Conservation (phyloP, 2,329 filamentous ascomycete species). For the Diaporthe sp. region DNA sequence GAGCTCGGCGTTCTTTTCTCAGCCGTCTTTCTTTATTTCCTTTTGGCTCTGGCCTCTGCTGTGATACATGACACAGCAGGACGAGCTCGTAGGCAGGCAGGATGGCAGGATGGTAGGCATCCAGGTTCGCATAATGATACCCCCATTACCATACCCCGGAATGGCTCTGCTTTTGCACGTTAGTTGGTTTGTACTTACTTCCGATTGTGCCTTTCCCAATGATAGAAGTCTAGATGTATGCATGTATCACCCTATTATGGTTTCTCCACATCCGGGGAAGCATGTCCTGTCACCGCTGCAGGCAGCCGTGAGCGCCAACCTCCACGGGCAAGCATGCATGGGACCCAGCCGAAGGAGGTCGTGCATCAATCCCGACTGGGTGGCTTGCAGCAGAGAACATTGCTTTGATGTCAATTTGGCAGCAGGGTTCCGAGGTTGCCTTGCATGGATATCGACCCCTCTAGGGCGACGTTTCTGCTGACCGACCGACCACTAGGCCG, state of each 20-base stretch:
- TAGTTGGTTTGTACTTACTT: conserved; percentile 7
- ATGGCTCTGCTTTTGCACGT: conserved; percentile 20
- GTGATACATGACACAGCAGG: conserved; percentile 24
- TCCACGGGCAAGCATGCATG: not conserved
- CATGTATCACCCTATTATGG: not conserved
- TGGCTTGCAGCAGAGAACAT: not conserved
- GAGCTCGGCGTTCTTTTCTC: conserved; percentile 8
- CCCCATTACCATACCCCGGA: conserved; percentile 26
- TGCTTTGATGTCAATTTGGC: not conserved
- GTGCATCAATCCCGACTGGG: not conserved
- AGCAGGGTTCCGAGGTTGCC: conserved; percentile 15
- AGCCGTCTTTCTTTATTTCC: conserved; percentile 10
- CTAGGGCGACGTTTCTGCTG: not conserved
- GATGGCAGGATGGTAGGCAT: conserved; percentile 5
- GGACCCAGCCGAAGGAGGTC: not conserved
- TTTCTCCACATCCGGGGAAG: conserved; percentile 8
- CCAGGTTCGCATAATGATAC: conserved; percentile 39
- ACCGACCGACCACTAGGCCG: not conserved
- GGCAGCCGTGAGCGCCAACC: not conserved
- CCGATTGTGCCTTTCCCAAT: not conserved
- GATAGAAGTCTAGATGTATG: conserved; percentile 21
- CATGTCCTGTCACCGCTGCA: conserved; percentile 8
- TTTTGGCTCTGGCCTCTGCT: conserved; percentile 17
- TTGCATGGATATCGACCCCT: conserved; percentile 15
- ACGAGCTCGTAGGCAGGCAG: conserved; percentile 10